Base-by-base conservation (phyloP, 169 alveolate genomes). In the Babesia bovis region DNA sequence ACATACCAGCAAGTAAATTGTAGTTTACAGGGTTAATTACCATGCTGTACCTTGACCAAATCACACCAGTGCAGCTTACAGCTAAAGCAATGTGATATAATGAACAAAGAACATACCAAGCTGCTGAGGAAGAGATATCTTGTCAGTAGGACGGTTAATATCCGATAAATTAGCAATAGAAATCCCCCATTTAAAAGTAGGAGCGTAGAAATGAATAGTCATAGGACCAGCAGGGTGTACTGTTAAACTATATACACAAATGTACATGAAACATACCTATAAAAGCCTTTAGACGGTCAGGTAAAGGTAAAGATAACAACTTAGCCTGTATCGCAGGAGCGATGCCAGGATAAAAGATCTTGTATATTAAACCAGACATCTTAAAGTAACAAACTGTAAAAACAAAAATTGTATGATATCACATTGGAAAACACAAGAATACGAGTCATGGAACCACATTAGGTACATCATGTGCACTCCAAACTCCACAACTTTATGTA, bases 131-230 rank as follows among this genome's bases (percentile, higher is more conserved):
- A 91, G 83, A 28, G 98, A 94, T 36, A 94, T 79, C 36, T 84
- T 79, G 25, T 93, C 92, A 17, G 94, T 90, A 17, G 95, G 95
- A 53, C 93, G 91, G 63, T 91, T 83, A 42, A 94, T 79, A 44
- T 95, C 98, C 32, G 85, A 88, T 19, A 95, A 42, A 74, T 95
- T 95, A 12, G 98, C 97, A 30, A 94, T 56, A 7, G 96, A 92
- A 33, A 95, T 94, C 40, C 90, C 85, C 98, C 98, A 95, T 67
- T 95, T 95, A 63, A 93, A 91, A 6, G 96, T 71, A 1, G 98
- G 98, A 17, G 97, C 97, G 94, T 97, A 95, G 74, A 95, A 95
- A 86, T 92, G 96, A 47, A 94, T 94, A 36, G 97, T 93, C 68
- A 95, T 91, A 13, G 97, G 96, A 4, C 98, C 98, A 17, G 98